Evolutionary conservation across 1,284 basidiomycete genomes (phyloP), one percentile per base, ranked within the genome.

Genomic region (Bondarzewia mesenterica): DNA sequence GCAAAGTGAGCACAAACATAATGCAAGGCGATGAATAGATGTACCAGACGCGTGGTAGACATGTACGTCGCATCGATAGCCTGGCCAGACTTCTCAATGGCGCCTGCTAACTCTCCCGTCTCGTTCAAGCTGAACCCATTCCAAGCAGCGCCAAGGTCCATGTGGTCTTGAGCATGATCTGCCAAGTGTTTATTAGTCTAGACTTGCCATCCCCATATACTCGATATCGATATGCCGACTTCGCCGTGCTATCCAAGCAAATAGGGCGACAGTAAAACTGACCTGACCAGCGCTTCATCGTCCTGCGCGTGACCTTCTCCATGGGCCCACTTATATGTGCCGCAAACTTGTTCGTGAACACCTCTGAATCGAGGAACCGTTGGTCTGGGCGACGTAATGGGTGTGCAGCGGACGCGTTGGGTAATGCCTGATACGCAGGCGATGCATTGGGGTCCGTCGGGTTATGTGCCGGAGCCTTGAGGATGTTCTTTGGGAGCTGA

Each of bases 121-220:
- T 95, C 93, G 57, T 91, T 90, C 52, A 99, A 70, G 62, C 92
- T 94, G 62, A 96, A 98, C 0, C 91, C 96, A 63, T 99, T 99
- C 61, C 99, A 73, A 5, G 91, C 85, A 5, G 92, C 96, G 35
- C 96, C 96, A 6, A 99, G 79, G 60, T 99, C 96, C 12, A 89
- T 84, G 68, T 95, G 87, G 63, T 99, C 96, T 49, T 89, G 84
- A 2, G 91, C 83, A 53, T 82, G 79, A 56, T 99, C 95, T 83
- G 32, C 32, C 26, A 48, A 22, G 26, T 8, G 25, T 21, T 18
- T n/a, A n/a, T n/a, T n/a, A n/a, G n/a, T n/a, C n/a, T n/a, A n/a
- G 21, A n/a, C n/a, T n/a, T n/a, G n/a, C n/a, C n/a, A n/a, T n/a
- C n/a, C n/a, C n/a, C n/a, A n/a, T n/a, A n/a, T n/a, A n/a, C n/a